phyloP scores from a whole-genome alignment of 768 basidiomycete species.

The Mycena leptocephala region DNA sequence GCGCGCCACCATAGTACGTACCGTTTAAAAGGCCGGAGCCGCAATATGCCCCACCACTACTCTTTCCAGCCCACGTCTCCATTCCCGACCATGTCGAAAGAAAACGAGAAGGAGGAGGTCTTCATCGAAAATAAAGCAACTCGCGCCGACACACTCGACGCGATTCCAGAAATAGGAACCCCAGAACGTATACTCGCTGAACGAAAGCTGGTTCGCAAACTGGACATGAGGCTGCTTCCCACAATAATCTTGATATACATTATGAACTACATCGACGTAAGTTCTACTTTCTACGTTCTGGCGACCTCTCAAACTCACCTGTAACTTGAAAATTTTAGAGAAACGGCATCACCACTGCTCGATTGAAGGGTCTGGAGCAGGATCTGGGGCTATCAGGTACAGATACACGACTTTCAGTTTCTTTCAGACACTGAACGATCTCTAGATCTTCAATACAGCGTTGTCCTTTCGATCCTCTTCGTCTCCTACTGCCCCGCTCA shows the following conservation, averaged over 20 bases:
- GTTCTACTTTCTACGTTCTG: constrained; percentile 20
- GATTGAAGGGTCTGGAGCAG: constrained; percentile 66
- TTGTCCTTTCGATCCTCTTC: constrained; percentile 68
- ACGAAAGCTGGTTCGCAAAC: constrained; percentile 65
- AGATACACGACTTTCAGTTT: not conserved
- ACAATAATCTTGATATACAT: constrained; percentile 73
- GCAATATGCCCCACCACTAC: not conserved
- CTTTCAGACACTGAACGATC: not conserved
- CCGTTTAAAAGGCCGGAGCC: not conserved
- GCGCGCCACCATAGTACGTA: not conserved
- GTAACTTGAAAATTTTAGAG: constrained; percentile 48
- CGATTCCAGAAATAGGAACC: constrained; percentile 28
- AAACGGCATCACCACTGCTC: constrained; percentile 66
- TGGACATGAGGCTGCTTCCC: constrained; percentile 72
- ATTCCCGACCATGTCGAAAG: constrained; percentile 19
- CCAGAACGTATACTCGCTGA: constrained; percentile 55
- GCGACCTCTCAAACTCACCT: not conserved
- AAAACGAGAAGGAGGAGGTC: constrained; percentile 24
- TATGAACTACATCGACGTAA: constrained; percentile 81
- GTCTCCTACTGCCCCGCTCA: constrained; percentile 77
- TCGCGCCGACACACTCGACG: not conserved
- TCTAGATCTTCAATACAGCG: constrained; percentile 68
- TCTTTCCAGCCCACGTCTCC: not conserved
- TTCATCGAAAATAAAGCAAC: constrained; percentile 5
- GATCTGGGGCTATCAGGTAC: constrained; percentile 64